Base-by-base conservation (phyloP, 2,329 filamentous ascomycete species). In the Furcasterigmium furcatum region DNA sequence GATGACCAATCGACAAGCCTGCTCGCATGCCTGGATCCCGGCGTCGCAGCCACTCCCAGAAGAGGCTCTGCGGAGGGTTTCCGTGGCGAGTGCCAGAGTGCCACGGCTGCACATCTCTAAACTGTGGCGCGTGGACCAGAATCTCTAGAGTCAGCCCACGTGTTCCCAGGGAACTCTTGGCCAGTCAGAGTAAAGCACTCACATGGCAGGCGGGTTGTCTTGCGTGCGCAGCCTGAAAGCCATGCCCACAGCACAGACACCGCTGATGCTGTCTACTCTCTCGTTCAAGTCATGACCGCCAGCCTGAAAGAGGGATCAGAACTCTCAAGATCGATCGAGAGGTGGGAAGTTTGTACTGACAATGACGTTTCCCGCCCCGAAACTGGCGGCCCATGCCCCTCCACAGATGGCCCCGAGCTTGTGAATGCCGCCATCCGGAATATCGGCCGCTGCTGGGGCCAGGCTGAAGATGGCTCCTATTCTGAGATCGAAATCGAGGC, bases 331-430 rank as follows among this genome's bases (percentile, higher is more conserved):
- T 8, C 7, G 9, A 7, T 10, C 27, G 18, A 30, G 5, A 13
- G 14, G 12, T 39, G n/a, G 16, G 16, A 3, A 16, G 6, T 4
- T n/a, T 13, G 19, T 4, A 13, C 66, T 52, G 62, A 74, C 56
- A 62, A 74, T 57, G 47, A 75, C 67, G 16, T 62, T 65, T 14
- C 73, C 73, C 39, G 69, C 67, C n/a, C 73, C 74, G 59, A 74
- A 76, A 1, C 64, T 67, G 2, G 71, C 73, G 4, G 67, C 70
- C 72, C 73, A 77, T 4, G 60, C 61, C 1, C 74, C 73, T 7
- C 67, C 66, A 4, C 63, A 63, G 35, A 74, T 69, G 9, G 68
- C 70, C n/a, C 71, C 71, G 54, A 74, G 72, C 51, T 76, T 74
- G 45, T 72, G 65, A 46, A 9, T 34, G 8, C 43, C 32, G n/a